phyloP scores from a whole-genome alignment of 495 filamentous ascomycete genomes.

The Copromyces sp. region DNA sequence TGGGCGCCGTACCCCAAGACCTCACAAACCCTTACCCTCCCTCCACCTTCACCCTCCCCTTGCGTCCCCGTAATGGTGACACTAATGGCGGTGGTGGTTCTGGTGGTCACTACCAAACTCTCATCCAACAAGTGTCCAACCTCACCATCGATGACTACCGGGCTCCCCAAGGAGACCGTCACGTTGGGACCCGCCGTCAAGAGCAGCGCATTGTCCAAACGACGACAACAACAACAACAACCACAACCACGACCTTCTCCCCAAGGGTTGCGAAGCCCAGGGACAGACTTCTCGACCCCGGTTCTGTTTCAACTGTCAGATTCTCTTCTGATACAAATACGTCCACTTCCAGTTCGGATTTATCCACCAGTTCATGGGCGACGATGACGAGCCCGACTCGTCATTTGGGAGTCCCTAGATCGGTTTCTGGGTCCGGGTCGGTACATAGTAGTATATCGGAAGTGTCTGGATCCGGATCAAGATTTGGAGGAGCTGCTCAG shows the following conservation, averaged over 20 bases:
- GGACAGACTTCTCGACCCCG: background rate
- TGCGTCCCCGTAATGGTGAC: background rate
- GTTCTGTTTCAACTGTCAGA: background rate
- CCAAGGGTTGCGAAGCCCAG: background rate
- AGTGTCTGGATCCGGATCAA: background rate
- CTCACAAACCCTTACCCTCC: background rate
- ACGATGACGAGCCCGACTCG: background rate
- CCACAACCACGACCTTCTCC: background rate
- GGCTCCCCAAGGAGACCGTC: background rate
- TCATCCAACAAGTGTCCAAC: background rate
- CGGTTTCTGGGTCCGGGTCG: too few relatives aligned
- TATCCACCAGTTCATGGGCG: background rate
- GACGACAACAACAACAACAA: background rate
- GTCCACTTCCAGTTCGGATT: background rate
- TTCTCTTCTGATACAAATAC: background rate
- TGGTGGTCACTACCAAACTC: background rate
- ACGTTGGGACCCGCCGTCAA: background rate
- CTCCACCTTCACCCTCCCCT: background rate
- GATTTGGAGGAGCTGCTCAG: background rate
- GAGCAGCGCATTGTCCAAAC: background rate
- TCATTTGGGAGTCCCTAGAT: background rate
- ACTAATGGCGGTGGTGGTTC: too few relatives aligned
- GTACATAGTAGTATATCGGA: background rate
- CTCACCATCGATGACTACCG: background rate
- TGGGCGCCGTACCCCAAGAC: background rate